A percentile compares a stretch with the other conserved stretches of the same genome.
Evolutionary conservation across 257 asterid genomes (phyloP).

Genomic region (Solanum chmielewskii): DNA sequence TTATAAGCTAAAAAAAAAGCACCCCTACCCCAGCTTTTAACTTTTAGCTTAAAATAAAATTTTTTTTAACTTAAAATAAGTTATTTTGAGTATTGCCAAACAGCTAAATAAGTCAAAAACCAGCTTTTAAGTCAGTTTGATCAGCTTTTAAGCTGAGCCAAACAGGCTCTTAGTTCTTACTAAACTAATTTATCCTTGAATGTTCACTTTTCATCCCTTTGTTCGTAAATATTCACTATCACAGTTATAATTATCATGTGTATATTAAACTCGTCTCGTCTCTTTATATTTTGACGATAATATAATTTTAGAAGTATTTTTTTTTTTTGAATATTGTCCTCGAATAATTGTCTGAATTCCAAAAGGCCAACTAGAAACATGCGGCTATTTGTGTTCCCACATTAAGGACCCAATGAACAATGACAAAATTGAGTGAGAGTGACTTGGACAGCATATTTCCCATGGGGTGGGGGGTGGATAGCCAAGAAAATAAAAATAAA

Average conservation of each 20-base stretch:
- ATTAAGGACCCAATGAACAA: background rate
- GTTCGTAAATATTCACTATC: background rate
- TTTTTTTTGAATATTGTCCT: background rate
- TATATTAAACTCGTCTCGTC: background rate
- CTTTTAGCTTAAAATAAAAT: no score
- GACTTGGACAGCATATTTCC: slow-evolving; percentile 58
- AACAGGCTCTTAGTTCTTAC: background rate
- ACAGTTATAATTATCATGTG: background rate
- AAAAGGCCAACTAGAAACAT: background rate
- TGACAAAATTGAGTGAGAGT: slow-evolving; percentile 30
- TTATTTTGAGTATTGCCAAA: no score
- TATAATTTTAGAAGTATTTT: background rate
- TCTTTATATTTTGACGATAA: background rate
- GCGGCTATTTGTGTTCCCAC: background rate
- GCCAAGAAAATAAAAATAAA: background rate
- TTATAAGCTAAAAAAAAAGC: no score
- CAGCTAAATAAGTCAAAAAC: no score
- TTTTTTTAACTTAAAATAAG: no score
- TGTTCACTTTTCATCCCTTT: background rate
- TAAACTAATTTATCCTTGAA: background rate
- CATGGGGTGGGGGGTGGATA: background rate
- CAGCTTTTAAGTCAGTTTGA: no score
- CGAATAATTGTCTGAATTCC: background rate
- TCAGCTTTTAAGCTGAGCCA: no score
- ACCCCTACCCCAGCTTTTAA: no score